Evolutionary conservation across 306 rosid species (phyloP), one percentile per base, ranked within the genome.

Genomic region (Pterocarpus santalinus): DNA sequence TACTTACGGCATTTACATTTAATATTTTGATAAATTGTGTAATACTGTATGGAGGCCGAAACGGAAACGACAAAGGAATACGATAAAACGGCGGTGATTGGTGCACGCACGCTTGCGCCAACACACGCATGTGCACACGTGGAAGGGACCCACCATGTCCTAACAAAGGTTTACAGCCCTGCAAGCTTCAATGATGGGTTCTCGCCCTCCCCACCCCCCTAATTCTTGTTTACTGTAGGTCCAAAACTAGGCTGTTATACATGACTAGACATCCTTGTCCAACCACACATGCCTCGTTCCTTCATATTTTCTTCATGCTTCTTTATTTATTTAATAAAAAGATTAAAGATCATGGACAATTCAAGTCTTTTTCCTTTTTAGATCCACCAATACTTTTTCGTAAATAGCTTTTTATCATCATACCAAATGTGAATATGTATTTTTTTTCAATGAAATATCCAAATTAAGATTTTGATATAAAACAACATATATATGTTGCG

Each of bases 111-210:
- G 87, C 77, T 30, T 61, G 65, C 5, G 43, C 41, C 10, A 77
- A 79, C 90, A 87, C 49, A 69, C 66, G 55, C 88, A 88, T 85
- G 89, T 78, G 88, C 84, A 83, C 90, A 88, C 94, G 74, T 88
- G 90, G 81, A 75, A 35, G 86, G 89, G 90, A 51, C 90, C 91
- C 89, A 72, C 80, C 17, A 5, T 75, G 88, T 84, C 85, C 82
- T 66, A 66, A 70, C 63, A 81, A 84, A 90, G 83, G 85, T 76
- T 76, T 84, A 84, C 88, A 66, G 12, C 75, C 69, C 65, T n/a
- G 41, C 86, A 63, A 43, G 5, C 73, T 73, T 85, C 76, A 75
- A 85, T 69, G 72, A 73, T 82, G 78, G 52, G 74, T 69, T 64
- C 44, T 71, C 47, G 15, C 39, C 52, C 41, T 43, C 72, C 0